These are phyloP conservation scores for Solanum paucissectum DNA, from an alignment of 257 asterid species.

Conservation along the genomic window DNA sequence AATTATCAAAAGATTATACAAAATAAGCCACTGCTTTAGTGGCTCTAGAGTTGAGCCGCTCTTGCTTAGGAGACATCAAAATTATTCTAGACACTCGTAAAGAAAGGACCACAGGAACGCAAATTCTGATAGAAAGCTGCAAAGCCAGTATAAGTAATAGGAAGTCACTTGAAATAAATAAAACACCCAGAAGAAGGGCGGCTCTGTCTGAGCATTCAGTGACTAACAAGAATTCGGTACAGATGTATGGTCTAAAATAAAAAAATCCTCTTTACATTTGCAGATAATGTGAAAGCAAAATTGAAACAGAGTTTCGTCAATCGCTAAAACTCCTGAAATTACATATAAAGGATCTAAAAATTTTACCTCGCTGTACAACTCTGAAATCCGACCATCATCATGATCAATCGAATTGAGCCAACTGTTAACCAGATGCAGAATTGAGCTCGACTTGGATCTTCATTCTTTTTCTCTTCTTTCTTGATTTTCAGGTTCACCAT, in stretches of 20 bases:
- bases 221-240: constrained; percentile 21
- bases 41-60: too few species aligned
- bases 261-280: constrained; percentile 32
- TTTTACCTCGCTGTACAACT: constrained; percentile 68
- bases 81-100: not conserved
- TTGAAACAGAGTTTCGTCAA: constrained; percentile 30
- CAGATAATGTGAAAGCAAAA: constrained; percentile 24
- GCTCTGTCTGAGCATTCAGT: not conserved
- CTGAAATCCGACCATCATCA: constrained; percentile 19
- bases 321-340: constrained; percentile 29
- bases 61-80: not conserved
- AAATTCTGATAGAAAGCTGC: not conserved
- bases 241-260: constrained; percentile 14
- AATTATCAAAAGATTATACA: too few species aligned
- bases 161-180: not conserved
- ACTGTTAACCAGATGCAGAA: constrained; percentile 22
- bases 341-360: constrained; percentile 18
- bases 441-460: constrained; percentile 29
- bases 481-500: constrained; percentile 20
- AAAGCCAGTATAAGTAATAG: not conserved
- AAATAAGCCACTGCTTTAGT: not conserved
- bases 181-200: not conserved
- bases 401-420: constrained; percentile 19
- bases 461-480: constrained; percentile 14
- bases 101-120: not conserved